Conservation (phyloP, 1,139 yeast species). For the Zygosaccharomyces sapae region DNA sequence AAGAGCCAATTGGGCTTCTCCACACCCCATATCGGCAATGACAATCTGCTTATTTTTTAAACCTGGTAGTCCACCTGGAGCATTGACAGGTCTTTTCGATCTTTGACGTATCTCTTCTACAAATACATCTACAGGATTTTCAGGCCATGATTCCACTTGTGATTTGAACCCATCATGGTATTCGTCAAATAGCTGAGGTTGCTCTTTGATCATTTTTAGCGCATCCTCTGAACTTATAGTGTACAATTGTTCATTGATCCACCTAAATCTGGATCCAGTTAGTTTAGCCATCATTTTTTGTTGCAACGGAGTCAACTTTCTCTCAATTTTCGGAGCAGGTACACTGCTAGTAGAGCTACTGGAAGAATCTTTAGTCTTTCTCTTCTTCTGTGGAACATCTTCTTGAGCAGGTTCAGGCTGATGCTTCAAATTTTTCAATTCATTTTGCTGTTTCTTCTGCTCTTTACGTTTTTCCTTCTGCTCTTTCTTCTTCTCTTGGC, state of each 20-base stretch:
- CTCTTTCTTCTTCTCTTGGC: constrained; percentile 19
- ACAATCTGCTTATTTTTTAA: constrained; percentile 54
- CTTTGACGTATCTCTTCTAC: constrained; percentile 66
- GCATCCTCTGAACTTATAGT: constrained; percentile 81
- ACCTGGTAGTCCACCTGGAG: constrained; percentile 95
- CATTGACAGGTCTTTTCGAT: constrained; percentile 65
- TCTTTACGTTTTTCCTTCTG: constrained; percentile 17
- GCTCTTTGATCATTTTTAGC: constrained; percentile 62
- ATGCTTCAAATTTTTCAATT: constrained; percentile 15
- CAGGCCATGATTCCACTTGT: constrained; percentile 97
- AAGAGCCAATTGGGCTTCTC: constrained; percentile 82
- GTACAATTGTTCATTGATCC: constrained; percentile 95
- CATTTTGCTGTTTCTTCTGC: constrained; percentile 12
- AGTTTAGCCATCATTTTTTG: constrained; percentile 93
- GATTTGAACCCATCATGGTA: constrained; percentile 93
- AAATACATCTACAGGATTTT: constrained; percentile 89
- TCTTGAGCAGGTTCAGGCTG: constrained; percentile 8
- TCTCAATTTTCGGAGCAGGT: constrained; percentile 15
- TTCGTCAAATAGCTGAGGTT: constrained; percentile 87
- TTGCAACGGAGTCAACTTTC: constrained; percentile 83
- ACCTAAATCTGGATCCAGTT: constrained; percentile 90
- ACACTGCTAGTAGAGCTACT: constrained; percentile 1
- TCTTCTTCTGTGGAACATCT: constrained; percentile 12
- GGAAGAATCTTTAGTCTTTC: background rate
- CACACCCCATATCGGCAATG: constrained; percentile 98